Conservation (phyloP, 2,329 filamentous ascomycete species). For the Ophiostoma populinum region DNA sequence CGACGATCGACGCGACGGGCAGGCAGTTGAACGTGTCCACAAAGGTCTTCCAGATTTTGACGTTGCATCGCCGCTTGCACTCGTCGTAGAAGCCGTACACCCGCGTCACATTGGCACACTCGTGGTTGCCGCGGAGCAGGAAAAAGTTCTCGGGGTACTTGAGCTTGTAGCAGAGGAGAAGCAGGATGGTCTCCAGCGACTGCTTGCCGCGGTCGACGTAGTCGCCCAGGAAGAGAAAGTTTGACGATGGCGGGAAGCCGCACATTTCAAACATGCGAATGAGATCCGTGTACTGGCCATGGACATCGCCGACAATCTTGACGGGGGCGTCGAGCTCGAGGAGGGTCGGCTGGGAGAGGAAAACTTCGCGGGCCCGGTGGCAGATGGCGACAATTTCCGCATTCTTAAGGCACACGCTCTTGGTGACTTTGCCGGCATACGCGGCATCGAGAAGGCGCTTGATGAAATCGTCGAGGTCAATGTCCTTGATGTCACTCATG, state of each 20-base stretch:
- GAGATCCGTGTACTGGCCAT: conserved; percentile 90
- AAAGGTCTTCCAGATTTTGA: conserved; percentile 99
- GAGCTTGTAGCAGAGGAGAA: conserved; percentile 97
- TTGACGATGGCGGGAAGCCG: conserved; percentile 79
- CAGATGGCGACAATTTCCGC: conserved; percentile 94
- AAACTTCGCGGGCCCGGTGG: conserved; percentile 69
- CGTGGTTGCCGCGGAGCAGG: conserved; percentile 94
- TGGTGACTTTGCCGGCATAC: conserved; percentile 92
- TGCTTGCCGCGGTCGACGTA: conserved; percentile 99
- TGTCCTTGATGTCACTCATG: conserved; percentile 79
- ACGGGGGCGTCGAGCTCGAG: conserved; percentile 87
- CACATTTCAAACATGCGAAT: conserved; percentile 99
- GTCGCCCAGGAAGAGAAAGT: conserved; percentile 93
- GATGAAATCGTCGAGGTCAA: conserved; percentile 95
- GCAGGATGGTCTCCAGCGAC: conserved; percentile 94
- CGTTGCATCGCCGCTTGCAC: conserved; percentile 97
- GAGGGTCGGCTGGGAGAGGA: conserved; percentile 80
- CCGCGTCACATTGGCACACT: conserved; percentile 96
- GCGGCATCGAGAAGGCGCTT: conserved; percentile 84
- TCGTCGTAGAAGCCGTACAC: conserved; percentile 99
- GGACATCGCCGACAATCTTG: conserved; percentile 94
- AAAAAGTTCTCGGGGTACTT: conserved; percentile 99
- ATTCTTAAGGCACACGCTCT: conserved; percentile 93
- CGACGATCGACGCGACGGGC: conserved; percentile 95
- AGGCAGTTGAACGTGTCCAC: conserved; percentile 99